phyloP scores from a whole-genome alignment of 2,329 filamentous ascomycete genomes.

The Fusarium mexicanum region DNA sequence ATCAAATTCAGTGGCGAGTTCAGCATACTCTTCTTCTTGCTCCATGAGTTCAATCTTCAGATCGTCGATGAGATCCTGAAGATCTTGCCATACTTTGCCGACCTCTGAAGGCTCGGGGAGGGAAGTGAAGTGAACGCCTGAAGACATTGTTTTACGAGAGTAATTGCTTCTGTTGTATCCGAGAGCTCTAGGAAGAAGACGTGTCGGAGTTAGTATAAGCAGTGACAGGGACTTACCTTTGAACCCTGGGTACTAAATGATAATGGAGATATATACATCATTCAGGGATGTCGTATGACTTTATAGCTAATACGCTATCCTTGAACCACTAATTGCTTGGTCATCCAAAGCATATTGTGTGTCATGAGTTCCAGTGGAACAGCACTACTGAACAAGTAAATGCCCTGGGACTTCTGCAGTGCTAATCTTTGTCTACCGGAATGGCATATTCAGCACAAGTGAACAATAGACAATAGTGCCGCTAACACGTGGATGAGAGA shows the following conservation, averaged over 20 bases:
- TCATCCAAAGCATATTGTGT: fast-evolving
- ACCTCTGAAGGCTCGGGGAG: background rate
- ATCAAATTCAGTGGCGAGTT: background rate
- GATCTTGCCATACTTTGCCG: background rate
- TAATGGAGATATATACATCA: fast-evolving
- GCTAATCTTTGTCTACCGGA: fast-evolving
- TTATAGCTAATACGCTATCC: fast-evolving
- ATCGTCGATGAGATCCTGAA: background rate
- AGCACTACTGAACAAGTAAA: background rate
- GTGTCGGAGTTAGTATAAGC: too few species aligned
- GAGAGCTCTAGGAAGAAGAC: too few species aligned
- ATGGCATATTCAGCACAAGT: fast-evolving
- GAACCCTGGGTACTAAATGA: fast-evolving
- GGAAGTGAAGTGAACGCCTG: background rate
- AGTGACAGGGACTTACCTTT: background rate
- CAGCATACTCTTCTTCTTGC: background rate
- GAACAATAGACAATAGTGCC: background rate
- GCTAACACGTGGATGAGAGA: fast-evolving
- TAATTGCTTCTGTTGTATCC: fast-evolving
- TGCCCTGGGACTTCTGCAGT: fast-evolving
- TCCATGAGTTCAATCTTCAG: too few species aligned
- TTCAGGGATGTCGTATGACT: fast-evolving
- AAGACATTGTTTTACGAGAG: background rate
- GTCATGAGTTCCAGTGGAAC: background rate
- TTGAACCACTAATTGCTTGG: background rate